These are phyloP conservation scores for Pestalotiopsis fici DNA, from an alignment of 2,329 filamentous ascomycete species.

Conservation along the genomic window DNA sequence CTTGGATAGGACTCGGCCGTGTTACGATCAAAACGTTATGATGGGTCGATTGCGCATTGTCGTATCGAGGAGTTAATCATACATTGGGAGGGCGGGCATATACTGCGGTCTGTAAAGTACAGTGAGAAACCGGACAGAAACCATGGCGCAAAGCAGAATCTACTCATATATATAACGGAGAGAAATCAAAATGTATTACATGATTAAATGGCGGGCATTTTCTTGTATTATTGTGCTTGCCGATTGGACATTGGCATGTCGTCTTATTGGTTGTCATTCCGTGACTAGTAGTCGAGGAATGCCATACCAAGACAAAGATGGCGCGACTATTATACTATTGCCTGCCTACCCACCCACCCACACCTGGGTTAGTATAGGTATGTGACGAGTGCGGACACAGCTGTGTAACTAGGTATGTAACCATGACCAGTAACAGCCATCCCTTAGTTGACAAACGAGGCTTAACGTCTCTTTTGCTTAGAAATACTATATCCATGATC, in stretches of 20 bases:
- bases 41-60: background rate
- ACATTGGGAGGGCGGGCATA: background rate
- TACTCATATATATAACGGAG: conserved; percentile 3
- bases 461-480: background rate
- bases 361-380: too few relatives aligned
- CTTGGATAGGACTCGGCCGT: background rate
- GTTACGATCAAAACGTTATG: conserved; percentile 8
- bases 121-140: background rate
- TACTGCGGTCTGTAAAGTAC: background rate
- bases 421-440: background rate
- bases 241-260: background rate
- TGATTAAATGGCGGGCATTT: background rate
- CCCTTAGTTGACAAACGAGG: background rate
- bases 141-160: background rate
- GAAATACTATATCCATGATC: background rate
- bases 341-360: too few relatives aligned
- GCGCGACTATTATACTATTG: background rate
- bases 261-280: background rate
- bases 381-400: too few relatives aligned
- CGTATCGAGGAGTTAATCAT: conserved; percentile 10
- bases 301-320: background rate
- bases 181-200: background rate
- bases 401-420: background rate
- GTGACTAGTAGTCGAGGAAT: background rate
- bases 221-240: background rate